Base-by-base conservation (phyloP, 176 grass and related monocot species). In the Pontederia paniculata region DNA sequence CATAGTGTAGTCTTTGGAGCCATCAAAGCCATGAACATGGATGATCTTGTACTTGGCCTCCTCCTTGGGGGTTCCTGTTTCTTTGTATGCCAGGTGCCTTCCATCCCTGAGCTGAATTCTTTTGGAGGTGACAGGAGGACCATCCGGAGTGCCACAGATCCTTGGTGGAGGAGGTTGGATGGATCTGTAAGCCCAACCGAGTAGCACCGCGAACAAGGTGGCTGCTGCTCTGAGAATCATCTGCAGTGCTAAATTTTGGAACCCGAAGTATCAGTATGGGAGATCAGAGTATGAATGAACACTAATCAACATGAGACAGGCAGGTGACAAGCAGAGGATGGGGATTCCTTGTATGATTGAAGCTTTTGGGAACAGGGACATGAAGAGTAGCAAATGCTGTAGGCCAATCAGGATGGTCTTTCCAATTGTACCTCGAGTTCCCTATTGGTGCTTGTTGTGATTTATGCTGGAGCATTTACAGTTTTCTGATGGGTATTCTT, bases 31-130 rank as follows among this genome's bases (percentile, higher is more conserved):
- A 58, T 85, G 87, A 47, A 53, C 15, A 31, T 73, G 19, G 10
- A 91, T 57, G 56, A 82, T 57, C 73, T 76, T 85, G 58, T 76
- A 79, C 50, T 60, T 73, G 45, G 87, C 68, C 10, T 50, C 67
- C 44, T 85, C 43, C 73, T 62, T 91, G 47, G 18, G 55, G 17
- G 70, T 76, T n/a, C 88, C 88, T 18, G 62, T 56, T 73, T 86
- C 82, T 69, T 51, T 82, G 78, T 80, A 83, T 9, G 82, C 88
- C n/a, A 91, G 50, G 48, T 82, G 58, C 28, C 75, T 67, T 54
- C 87, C 82, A 47, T 91, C 87, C 59, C 55, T 64, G 54, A 91
- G 75, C 68, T 41, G 69, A 45, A 91, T 52, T 58, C 78, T 55
- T 16, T 68, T 60, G 3, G 78, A 79, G 45, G 72, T 86, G 62